phyloP scores from a whole-genome alignment of 1,284 basidiomycete species.

The Sporisorium scitamineum region DNA sequence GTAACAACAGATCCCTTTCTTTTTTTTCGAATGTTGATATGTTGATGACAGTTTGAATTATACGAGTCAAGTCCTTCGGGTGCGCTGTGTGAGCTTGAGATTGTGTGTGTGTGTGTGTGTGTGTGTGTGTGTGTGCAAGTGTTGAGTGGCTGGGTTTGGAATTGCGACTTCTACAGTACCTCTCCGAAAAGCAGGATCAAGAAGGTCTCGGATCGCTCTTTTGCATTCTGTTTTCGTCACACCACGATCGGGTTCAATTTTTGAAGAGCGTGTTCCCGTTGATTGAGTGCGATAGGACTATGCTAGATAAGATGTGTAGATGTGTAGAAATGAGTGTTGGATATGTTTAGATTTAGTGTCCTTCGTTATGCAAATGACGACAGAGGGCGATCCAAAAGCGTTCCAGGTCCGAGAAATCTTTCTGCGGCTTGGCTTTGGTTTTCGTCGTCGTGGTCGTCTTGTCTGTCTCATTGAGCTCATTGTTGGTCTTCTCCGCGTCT shows the following conservation, averaged over 20 bases:
- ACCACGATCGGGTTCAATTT: no score
- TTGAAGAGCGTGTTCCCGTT: no score
- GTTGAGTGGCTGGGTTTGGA: no score
- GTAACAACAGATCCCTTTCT: not conserved
- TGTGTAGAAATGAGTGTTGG: not conserved
- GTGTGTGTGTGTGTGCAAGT: not conserved
- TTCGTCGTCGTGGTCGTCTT: constrained; percentile 4
- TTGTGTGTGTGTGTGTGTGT: not conserved
- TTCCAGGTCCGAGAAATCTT: constrained; percentile 49
- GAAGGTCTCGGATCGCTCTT: no score
- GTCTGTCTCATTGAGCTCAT: not conserved
- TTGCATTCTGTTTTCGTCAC: no score
- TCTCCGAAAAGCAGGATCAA: no score
- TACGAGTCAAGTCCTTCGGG: not conserved
- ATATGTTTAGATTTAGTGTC: constrained; percentile 35
- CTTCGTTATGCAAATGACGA: constrained; percentile 60
- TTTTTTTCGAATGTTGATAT: constrained; percentile 11
- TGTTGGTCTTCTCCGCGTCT: not conserved
- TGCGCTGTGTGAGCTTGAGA: not conserved
- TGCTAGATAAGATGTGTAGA: not conserved
- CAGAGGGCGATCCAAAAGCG: constrained; percentile 67
- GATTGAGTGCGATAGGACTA: no score
- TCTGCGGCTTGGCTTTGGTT: constrained; percentile 6
- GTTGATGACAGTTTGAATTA: not conserved
- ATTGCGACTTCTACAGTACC: no score